Evolutionary conservation across 768 basidiomycete genomes (phyloP).

Genomic region (Podaxis rugospora): DNA sequence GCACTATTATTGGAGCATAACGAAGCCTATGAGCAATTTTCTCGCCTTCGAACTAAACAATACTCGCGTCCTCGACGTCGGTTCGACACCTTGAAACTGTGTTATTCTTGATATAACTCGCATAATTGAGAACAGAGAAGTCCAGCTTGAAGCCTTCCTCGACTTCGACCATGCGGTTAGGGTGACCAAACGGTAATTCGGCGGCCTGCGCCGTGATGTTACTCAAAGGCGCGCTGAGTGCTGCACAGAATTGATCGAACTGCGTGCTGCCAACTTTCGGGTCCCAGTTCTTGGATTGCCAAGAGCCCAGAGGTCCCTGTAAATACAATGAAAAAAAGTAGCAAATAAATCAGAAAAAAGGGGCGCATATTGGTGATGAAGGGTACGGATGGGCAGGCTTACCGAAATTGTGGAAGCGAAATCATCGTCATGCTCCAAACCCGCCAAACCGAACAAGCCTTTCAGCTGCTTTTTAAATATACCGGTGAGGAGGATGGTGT

Average conservation of each 20-base stretch:
- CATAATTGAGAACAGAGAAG: conserved; percentile 67
- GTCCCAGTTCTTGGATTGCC: conserved; percentile 91
- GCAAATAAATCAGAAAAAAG: background rate
- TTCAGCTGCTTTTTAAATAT: conserved; percentile 54
- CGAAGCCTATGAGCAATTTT: background rate
- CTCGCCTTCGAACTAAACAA: background rate
- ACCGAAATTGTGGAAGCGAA: conserved; percentile 70
- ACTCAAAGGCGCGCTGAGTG: conserved; percentile 44
- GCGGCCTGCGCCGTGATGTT: conserved; percentile 20
- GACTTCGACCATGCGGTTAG: conserved; percentile 43
- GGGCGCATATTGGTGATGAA: no score
- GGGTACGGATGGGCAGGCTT: conserved; percentile 18
- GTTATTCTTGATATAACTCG: conserved; percentile 61
- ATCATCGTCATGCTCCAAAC: conserved; percentile 69
- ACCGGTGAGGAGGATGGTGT: conserved; percentile 49
- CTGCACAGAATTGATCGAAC: conserved; percentile 68
- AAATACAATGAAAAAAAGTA: background rate
- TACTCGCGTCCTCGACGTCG: conserved; percentile 30
- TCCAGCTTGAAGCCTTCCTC: conserved; percentile 47
- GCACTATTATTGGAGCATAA: conserved; percentile 44
- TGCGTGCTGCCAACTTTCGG: conserved; percentile 53
- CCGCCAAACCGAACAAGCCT: conserved; percentile 68
- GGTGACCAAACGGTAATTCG: conserved; percentile 44
- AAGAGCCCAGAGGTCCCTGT: conserved; percentile 50
- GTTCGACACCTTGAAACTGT: conserved; percentile 1